phyloP scores from a whole-genome alignment of 305 asterid genomes.

The Solanum hybrid region DNA sequence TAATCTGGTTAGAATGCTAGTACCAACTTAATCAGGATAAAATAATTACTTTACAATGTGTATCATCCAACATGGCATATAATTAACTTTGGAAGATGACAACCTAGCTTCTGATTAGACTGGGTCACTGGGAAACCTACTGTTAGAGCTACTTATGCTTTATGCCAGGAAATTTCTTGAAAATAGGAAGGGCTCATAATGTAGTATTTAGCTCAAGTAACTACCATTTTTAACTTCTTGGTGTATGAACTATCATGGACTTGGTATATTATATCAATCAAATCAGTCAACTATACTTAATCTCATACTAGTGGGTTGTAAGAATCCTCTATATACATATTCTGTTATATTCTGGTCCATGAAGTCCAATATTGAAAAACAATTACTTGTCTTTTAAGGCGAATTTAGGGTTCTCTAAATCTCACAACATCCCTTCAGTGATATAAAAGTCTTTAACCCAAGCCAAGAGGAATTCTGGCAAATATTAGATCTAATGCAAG shows the following conservation, averaged over 20 bases:
- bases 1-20: neutral
- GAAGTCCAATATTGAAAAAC: neutral
- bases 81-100: neutral
- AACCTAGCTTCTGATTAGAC: neutral
- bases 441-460: neutral
- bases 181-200: neutral
- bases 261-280: neutral
- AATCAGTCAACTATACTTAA: neutral
- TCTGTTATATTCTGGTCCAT: neutral
- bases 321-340: neutral
- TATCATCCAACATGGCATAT: neutral
- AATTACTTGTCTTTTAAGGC: neutral
- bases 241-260: neutral
- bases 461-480: neutral
- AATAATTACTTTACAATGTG: neutral
- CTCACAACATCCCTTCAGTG: neutral
- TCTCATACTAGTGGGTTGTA: neutral
- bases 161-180: neutral
- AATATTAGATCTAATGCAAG: neutral
- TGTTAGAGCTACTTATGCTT: neutral
- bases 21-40: neutral
- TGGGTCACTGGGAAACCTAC: neutral
- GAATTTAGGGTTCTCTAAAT: neutral
- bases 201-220: neutral
- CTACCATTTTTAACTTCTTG: neutral